Evolutionary conservation across 192 early-diverging fungal genomes (phyloP).

Genomic region (Geranomyces variabilis): DNA sequence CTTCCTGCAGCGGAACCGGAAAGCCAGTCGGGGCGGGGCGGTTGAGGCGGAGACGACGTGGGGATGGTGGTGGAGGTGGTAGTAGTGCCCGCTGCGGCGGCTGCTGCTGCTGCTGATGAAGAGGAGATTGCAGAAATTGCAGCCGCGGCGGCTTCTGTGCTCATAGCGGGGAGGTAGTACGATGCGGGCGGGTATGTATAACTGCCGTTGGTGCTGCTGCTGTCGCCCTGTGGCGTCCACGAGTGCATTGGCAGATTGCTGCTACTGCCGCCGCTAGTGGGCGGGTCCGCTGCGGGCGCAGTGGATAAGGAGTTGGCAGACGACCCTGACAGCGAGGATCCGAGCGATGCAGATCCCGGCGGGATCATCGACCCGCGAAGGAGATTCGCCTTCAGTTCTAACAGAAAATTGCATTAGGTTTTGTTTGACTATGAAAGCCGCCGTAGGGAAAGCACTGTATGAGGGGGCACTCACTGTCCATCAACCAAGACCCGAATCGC

Average conservation of each 20-base stretch:
- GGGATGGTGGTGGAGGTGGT: no score
- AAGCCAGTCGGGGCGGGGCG: no score
- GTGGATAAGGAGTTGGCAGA: background rate
- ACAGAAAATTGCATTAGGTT: background rate
- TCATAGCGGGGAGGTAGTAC: background rate
- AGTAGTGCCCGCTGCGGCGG: no score
- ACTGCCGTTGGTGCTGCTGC: background rate
- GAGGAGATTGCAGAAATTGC: no score
- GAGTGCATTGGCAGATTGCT: background rate
- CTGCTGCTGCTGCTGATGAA: no score
- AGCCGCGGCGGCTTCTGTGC: no score
- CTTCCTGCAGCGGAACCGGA: background rate
- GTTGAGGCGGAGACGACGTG: no score
- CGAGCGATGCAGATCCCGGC: background rate
- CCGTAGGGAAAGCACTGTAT: no score
- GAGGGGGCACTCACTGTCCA: conserved; percentile 26
- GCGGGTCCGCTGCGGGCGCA: conserved; percentile 4
- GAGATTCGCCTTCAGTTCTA: conserved; percentile 18
- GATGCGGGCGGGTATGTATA: conserved; percentile 5
- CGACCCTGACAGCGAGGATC: background rate
- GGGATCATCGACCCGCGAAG: conserved; percentile 7
- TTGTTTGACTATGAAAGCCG: no score
- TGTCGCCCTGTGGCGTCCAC: background rate
- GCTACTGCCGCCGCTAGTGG: background rate
- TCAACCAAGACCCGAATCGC: conserved; percentile 21